Conservation (phyloP, 2,329 filamentous ascomycete genomes). For the Neofusicoccum ribis region DNA sequence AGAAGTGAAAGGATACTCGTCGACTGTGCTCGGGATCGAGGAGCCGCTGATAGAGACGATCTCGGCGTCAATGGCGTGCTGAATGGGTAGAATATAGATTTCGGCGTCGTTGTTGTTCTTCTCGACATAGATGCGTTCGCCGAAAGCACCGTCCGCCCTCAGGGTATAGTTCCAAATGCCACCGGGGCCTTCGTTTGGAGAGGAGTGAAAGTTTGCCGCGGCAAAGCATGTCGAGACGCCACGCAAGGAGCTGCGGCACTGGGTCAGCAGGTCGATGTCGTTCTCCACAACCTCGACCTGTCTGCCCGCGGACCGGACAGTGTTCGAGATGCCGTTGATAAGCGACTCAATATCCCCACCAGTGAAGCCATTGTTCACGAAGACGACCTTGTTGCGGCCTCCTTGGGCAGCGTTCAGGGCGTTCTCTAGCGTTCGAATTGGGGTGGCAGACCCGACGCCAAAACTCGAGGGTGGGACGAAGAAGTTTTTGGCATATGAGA, state of each 20-base stretch:
- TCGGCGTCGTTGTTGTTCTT: constrained; percentile 71
- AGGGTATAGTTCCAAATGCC: constrained; percentile 85
- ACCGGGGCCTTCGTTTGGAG: constrained; percentile 67
- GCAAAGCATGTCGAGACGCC: constrained; percentile 73
- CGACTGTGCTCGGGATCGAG: constrained; percentile 37
- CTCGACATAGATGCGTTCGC: constrained; percentile 63
- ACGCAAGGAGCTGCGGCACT: constrained; percentile 58
- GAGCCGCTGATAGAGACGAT: constrained; percentile 61
- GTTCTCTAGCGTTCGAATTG: constrained; percentile 64
- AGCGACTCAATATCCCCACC: constrained; percentile 72
- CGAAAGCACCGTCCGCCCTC: constrained; percentile 71
- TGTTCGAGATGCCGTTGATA: constrained; percentile 62
- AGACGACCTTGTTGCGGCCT: constrained; percentile 69
- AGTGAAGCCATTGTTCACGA: constrained; percentile 71
- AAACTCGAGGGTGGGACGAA: constrained; percentile 76
- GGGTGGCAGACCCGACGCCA: constrained; percentile 65
- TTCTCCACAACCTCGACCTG: constrained; percentile 56
- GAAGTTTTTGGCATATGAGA: constrained; percentile 74
- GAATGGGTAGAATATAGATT: constrained; percentile 76
- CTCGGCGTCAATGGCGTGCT: constrained; percentile 72
- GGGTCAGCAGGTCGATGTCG: constrained; percentile 59
- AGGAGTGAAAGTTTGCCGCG: constrained; percentile 73
- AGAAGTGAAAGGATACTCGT: constrained; percentile 77
- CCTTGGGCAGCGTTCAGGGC: constrained; percentile 60
- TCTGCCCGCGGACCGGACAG: constrained; percentile 58